Conservation (phyloP, 495 filamentous ascomycete species). For the Darksidea phi region DNA sequence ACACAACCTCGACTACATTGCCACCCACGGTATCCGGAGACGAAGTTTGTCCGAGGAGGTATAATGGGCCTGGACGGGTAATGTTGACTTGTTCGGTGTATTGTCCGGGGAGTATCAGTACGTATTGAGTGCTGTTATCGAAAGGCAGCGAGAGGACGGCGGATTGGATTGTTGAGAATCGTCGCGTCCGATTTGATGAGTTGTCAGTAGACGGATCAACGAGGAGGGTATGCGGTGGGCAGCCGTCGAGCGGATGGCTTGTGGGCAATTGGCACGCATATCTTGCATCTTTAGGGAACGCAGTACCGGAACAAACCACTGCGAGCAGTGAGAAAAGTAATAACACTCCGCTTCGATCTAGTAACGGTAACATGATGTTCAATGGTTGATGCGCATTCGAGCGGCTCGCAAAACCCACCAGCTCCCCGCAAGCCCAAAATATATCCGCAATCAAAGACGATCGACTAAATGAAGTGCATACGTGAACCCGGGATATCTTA, state of each 20-base stretch:
- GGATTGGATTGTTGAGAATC: conserved; percentile 51
- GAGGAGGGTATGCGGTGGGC: conserved; percentile 51
- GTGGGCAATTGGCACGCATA: conserved; percentile 36
- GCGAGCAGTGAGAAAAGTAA: too few species aligned
- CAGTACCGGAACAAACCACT: background rate
- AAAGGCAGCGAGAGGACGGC: conserved; percentile 57
- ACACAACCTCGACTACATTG: conserved; percentile 37
- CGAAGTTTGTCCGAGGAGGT: conserved; percentile 55
- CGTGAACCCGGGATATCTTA: too few species aligned
- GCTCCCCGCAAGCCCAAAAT: too few species aligned
- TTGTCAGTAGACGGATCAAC: conserved; percentile 47
- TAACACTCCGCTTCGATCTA: too few species aligned
- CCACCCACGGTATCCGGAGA: conserved; percentile 35
- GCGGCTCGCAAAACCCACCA: too few species aligned
- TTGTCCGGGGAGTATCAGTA: conserved; percentile 55
- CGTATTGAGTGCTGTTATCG: conserved; percentile 50
- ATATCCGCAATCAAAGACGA: too few species aligned
- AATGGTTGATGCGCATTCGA: too few species aligned
- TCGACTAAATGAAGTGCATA: too few species aligned
- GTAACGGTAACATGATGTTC: too few species aligned
- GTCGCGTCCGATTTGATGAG: background rate
- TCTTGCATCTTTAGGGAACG: background rate
- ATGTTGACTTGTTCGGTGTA: conserved; percentile 63
- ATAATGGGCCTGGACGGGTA: conserved; percentile 56
- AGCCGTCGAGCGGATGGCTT: conserved; percentile 43